Conservation (phyloP, 495 filamentous ascomycete genomes). For the Penicillium taxi region DNA sequence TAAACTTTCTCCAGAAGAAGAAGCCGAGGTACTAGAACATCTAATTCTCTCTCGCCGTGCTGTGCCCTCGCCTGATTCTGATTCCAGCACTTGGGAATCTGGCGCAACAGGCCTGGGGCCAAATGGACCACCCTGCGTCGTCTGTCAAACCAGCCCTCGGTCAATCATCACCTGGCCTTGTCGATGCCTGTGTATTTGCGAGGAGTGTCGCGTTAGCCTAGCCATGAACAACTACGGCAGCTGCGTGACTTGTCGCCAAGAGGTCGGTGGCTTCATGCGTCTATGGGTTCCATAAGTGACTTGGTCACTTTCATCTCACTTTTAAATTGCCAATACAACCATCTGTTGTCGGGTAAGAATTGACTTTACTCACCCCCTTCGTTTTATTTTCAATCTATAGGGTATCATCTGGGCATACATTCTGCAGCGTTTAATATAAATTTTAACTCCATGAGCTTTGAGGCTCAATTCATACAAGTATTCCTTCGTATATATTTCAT, state of each 20-base stretch:
- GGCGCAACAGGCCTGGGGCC: conserved; percentile 64
- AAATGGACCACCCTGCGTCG: conserved; percentile 80
- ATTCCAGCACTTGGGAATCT: conserved; percentile 47
- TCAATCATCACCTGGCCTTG: conserved; percentile 96
- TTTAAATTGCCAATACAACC: too few relatives aligned
- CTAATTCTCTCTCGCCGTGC: conserved; percentile 61
- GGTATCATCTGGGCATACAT: too few relatives aligned
- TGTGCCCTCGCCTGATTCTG: conserved; percentile 16
- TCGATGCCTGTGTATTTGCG: conserved; percentile 85
- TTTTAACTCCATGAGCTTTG: too few relatives aligned
- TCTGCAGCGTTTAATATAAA: too few relatives aligned
- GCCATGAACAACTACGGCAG: conserved; percentile 96
- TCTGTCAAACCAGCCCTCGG: conserved; percentile 80
- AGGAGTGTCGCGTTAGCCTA: conserved; percentile 86
- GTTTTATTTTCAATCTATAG: too few relatives aligned
- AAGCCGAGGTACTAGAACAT: conserved; percentile 70
- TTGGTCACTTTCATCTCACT: background rate
- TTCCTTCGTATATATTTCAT: too few relatives aligned
- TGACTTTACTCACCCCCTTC: too few relatives aligned
- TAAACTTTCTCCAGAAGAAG: conserved; percentile 57
- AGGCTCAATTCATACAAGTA: too few relatives aligned
- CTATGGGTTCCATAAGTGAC: conserved; percentile 74
- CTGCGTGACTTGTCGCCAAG: conserved; percentile 85
- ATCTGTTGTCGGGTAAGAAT: too few relatives aligned
- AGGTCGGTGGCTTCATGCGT: conserved; percentile 77